A percentile compares a stretch with the other conserved stretches of the same genome.
These are phyloP conservation scores for Flaveria brownii DNA, from an alignment of 129 eudicot species.

Conservation along the genomic window DNA sequence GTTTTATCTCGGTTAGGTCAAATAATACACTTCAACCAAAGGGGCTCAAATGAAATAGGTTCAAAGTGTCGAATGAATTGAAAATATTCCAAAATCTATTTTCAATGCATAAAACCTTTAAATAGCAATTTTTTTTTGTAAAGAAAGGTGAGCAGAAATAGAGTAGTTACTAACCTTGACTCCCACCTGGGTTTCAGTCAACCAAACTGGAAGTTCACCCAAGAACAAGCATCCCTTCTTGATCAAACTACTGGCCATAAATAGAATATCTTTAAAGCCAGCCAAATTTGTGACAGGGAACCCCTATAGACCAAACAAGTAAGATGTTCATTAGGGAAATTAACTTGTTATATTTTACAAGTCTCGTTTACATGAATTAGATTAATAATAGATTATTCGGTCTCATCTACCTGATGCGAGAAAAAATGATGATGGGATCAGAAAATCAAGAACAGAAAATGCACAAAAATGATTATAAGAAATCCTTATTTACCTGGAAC, in stretches of 20 bases:
- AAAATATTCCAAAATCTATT: background rate
- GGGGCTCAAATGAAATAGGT: background rate
- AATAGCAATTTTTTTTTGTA: background rate
- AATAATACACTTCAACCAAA: background rate
- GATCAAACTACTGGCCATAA: conserved; percentile 56
- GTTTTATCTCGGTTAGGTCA: conserved; percentile 10
- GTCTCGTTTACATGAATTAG: background rate
- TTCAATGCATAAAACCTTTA: background rate
- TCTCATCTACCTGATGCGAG: background rate
- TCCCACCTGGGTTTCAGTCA: conserved; percentile 54
- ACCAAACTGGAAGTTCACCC: conserved; percentile 81
- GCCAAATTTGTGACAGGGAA: conserved; percentile 64
- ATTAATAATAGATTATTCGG: background rate
- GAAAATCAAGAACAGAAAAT: background rate
- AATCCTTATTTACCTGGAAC: conserved; percentile 58
- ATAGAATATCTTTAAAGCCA: conserved; percentile 55
- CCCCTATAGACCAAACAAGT: conserved; percentile 48
- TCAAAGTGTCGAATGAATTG: background rate
- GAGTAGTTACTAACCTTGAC: conserved; percentile 48
- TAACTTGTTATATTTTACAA: background rate
- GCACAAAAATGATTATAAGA: background rate
- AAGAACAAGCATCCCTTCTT: conserved; percentile 73
- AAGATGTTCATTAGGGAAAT: background rate
- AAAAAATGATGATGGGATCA: background rate
- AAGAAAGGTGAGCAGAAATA: background rate